Conservation (phyloP, 2,329 filamentous ascomycete species). For the Aspergillus chevalieri region DNA sequence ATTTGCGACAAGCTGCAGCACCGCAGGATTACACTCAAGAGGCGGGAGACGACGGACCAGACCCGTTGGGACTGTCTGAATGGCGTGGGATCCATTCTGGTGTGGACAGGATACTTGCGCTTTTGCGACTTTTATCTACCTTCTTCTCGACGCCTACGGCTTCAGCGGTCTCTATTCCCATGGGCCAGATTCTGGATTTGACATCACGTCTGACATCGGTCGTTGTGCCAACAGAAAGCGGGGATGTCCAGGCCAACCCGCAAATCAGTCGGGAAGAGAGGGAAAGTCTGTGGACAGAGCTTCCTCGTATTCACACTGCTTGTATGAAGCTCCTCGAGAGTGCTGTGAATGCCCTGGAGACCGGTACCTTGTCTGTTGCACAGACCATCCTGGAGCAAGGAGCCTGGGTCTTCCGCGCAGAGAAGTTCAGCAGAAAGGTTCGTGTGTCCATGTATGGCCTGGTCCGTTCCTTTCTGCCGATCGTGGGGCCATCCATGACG, state of each 20-base stretch:
- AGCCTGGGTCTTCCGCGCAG: constrained; percentile 60
- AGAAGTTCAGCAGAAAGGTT: constrained; percentile 46
- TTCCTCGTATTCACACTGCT: constrained; percentile 69
- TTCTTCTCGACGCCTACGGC: constrained; percentile 62
- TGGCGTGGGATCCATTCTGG: constrained; percentile 76
- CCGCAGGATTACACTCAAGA: constrained; percentile 31
- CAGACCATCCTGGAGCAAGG: constrained; percentile 65
- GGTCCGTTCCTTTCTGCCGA: constrained; percentile 51
- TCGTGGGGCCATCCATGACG: constrained; percentile 60
- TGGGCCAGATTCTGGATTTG: constrained; percentile 64
- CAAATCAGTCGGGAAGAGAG: constrained; percentile 74
- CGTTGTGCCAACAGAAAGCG: constrained; percentile 43
- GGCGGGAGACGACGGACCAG: constrained; percentile 33
- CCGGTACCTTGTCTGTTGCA: constrained; percentile 53
- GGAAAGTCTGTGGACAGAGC: constrained; percentile 65
- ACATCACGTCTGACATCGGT: constrained; percentile 65
- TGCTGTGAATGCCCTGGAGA: constrained; percentile 54
- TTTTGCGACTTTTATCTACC: constrained; percentile 60
- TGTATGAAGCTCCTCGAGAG: constrained; percentile 57
- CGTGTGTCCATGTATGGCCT: constrained; percentile 58
- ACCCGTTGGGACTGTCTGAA: constrained; percentile 49
- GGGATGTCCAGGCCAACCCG: constrained; percentile 58
- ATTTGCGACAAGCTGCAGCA: constrained; percentile 24
- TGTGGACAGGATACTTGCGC: constrained; percentile 58
- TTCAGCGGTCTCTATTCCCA: constrained; percentile 58